These are phyloP conservation scores for Amaranthus cruentus DNA, from an alignment of 148 eudicot species.

Conservation along the genomic window DNA sequence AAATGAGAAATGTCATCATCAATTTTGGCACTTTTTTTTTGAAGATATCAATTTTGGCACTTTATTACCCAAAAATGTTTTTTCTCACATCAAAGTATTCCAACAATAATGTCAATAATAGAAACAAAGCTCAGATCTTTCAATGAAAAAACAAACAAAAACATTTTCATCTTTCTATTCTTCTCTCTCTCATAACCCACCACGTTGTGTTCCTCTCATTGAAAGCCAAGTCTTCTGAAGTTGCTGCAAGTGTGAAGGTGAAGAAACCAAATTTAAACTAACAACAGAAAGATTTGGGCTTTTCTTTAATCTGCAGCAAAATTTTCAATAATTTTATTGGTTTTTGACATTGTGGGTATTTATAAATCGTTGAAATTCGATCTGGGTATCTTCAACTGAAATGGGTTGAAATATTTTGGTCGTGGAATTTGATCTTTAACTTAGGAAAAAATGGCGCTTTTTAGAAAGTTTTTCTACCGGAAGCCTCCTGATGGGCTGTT, in stretches of 20 bases:
- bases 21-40: no score
- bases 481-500: constrained; percentile 90
- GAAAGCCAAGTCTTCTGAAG: constrained; percentile 41
- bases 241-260: constrained; percentile 36
- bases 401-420: constrained; percentile 20
- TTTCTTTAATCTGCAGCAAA: constrained; percentile 39
- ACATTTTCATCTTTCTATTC: background rate
- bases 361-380: constrained; percentile 8
- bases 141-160: background rate
- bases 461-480: constrained; percentile 62
- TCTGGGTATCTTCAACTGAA: constrained; percentile 30
- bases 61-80: background rate
- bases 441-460: constrained; percentile 48
- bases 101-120: background rate
- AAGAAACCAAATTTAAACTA: constrained; percentile 11
- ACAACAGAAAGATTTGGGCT: constrained; percentile 9
- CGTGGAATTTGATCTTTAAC: constrained; percentile 4
- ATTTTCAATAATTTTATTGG: background rate
- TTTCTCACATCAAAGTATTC: background rate
- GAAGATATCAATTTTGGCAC: background rate
- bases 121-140: constrained; percentile 36
- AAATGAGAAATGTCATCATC: constrained; percentile 13
- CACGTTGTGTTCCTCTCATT: constrained; percentile 39
- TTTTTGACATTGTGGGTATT: constrained; percentile 6
- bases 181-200: constrained; percentile 16